Percentiles rank a stretch among this genome's conserved stretches.
phyloP scores from a whole-genome alignment of 2,329 filamentous ascomycete genomes.

The Akanthomyces muscarius region DNA sequence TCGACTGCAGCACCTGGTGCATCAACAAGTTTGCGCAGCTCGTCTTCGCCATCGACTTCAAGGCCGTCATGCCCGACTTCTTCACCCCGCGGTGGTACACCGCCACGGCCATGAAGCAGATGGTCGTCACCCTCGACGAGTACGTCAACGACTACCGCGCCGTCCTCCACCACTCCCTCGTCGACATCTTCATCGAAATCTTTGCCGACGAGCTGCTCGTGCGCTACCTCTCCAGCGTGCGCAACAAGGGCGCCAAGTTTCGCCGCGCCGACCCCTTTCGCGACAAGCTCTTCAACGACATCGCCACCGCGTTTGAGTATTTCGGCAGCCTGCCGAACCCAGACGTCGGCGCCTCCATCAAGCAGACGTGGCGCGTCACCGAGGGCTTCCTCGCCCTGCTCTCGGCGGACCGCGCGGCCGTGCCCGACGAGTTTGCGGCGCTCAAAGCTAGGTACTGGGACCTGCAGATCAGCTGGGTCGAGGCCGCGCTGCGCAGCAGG shows the following conservation, averaged over 20 bases:
- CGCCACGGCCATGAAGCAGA: conserved; percentile 82
- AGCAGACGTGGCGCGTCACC: conserved; percentile 87
- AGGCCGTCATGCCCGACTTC: conserved; percentile 75
- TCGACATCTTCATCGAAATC: conserved; percentile 90
- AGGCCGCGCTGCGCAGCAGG: conserved; percentile 77
- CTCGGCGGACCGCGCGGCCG: conserved; percentile 66
- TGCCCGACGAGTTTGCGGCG: conserved; percentile 73
- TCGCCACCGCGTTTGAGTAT: conserved; percentile 85
- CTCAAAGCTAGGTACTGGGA: conserved; percentile 93
- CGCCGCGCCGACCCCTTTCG: conserved; percentile 80
- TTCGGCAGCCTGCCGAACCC: conserved; percentile 69
- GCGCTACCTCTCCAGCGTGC: conserved; percentile 76
- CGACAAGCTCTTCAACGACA: conserved; percentile 90
- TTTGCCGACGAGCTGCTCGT: conserved; percentile 87
- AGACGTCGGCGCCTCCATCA: conserved; percentile 65
- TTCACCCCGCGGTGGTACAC: conserved; percentile 90
- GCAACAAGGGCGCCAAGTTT: conserved; percentile 89
- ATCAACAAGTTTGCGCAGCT: conserved; percentile 81
- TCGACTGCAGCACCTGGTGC: conserved; percentile 92
- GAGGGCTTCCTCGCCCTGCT: conserved; percentile 78
- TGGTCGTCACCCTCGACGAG: conserved; percentile 91
- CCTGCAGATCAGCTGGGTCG: conserved; percentile 90
- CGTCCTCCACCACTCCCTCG: conserved; percentile 79
- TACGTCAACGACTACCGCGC: conserved; percentile 84
- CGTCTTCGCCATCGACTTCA: conserved; percentile 89